These are phyloP conservation scores for Symbiodinium natans DNA, from an alignment of 73 alveolate species.

Conservation along the genomic window DNA sequence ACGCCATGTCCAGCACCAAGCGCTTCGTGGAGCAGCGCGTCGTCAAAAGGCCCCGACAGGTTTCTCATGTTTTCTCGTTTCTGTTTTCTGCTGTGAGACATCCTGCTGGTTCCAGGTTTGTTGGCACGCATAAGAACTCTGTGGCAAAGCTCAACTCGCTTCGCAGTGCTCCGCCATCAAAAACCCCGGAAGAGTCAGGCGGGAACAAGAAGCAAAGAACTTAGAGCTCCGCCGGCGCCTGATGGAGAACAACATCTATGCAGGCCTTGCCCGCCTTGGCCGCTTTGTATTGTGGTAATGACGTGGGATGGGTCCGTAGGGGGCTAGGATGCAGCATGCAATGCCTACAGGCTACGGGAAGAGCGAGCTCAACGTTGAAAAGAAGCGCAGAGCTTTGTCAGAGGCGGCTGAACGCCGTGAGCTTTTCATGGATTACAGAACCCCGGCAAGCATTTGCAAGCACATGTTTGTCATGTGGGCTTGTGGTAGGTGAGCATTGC, in stretches of 20 bases:
- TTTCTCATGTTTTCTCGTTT: no score
- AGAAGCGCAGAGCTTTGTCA: slow-evolving; percentile 88
- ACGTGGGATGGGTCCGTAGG: no score
- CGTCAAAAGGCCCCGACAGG: slow-evolving; percentile 70
- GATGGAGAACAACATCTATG: slow-evolving; percentile 91
- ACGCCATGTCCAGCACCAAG: slow-evolving; percentile 82
- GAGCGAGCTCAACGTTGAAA: slow-evolving; percentile 77
- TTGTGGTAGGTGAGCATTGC: background rate
- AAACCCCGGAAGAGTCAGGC: no score
- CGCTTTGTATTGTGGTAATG: no score
- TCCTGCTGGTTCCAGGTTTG: no score
- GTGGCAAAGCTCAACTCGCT: no score
- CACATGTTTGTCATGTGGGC: background rate
- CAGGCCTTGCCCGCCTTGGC: slow-evolving; percentile 24
- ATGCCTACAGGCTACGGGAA: slow-evolving; percentile 91
- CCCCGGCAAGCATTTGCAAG: background rate
- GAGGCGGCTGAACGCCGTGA: slow-evolving; percentile 86
- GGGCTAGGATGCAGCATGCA: no score
- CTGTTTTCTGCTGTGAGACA: no score
- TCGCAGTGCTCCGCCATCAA: no score
- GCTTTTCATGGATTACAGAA: slow-evolving; percentile 60
- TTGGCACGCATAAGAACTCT: no score
- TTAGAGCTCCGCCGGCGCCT: slow-evolving; percentile 34
- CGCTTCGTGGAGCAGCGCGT: slow-evolving; percentile 78
- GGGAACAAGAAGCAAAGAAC: slow-evolving; percentile 52